Evolutionary conservation across 169 alveolate species (phyloP), one percentile per base, ranked within the genome.

Genomic region (Plasmodium gallinaceum): DNA sequence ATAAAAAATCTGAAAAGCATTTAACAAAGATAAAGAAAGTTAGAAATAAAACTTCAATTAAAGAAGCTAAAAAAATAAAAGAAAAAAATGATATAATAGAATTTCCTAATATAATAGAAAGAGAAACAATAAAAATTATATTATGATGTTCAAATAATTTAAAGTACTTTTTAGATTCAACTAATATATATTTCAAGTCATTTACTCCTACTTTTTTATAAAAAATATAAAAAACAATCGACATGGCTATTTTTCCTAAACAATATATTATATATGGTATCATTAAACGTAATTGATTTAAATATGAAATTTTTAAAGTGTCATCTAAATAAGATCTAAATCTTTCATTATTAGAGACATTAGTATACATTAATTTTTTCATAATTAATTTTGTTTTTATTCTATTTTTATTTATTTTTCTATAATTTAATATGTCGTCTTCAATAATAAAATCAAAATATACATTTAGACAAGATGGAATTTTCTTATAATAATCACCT

Each of bases 181-280:
- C 64, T 22, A 78, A 57, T 9, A 78, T 78, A 64, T 64, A 46
- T 20, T 78, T 78, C 39, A 78, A 48, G 2, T 48, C 54, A 32
- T 66, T 18, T 22, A 78, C 64, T 2, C 65, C 70, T 26, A 78
- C 46, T n/a, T 51, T 24, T 26, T 66, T 48, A 42, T 78, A 78
- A 43, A 78, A 78, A n/a, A 78, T 58, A 69, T 78, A 78, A 8
- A 78, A 58, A 48, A 78, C 78, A 37, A 78, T 64, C 3, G 89
- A 78, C 78, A 65, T 78, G 0, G 89, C 73, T 39, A 78, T 78
- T 58, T 78, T 78, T 0, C 89, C 89, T 12, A 78, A 39, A 10
- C 89, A 78, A 57, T 78, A 78, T 20, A 42, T 65, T 0, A 78
- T 43, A 78, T 78, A 78, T 26, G 89, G 89, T n/a, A 78, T 78